These are phyloP conservation scores for Suillus subaureus DNA, from an alignment of 768 basidiomycete genomes.

Conservation along the genomic window DNA sequence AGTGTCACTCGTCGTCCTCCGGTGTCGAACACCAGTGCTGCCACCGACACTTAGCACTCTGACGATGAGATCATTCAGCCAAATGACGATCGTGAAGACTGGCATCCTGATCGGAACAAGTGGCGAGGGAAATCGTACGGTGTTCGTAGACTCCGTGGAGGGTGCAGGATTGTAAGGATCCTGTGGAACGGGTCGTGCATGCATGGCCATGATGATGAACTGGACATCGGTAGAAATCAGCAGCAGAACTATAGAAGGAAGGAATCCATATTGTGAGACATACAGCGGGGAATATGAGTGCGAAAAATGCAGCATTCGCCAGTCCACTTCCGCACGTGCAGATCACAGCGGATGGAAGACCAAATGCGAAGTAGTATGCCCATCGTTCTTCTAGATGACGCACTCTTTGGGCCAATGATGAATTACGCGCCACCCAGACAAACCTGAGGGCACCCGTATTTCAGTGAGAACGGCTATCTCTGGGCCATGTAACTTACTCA, in stretches of 20 bases:
- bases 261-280: slow-evolving; percentile 27
- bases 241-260: slow-evolving; percentile 4
- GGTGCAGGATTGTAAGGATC: slow-evolving; percentile 72
- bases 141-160: slow-evolving; percentile 36
- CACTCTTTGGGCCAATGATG: slow-evolving; percentile 68
- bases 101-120: slow-evolving; percentile 80
- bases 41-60: slow-evolving; percentile 60
- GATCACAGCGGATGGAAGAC: slow-evolving; percentile 72
- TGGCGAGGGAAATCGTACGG: slow-evolving; percentile 69
- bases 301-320: slow-evolving; percentile 82
- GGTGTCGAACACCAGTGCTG: slow-evolving; percentile 23
- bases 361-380: slow-evolving; percentile 88
- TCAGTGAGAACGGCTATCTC: slow-evolving; percentile 15
- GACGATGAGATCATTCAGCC: slow-evolving; percentile 73
- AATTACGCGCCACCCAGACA: slow-evolving; percentile 75
- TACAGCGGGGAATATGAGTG: slow-evolving; percentile 79
- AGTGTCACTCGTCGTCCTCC: slow-evolving; percentile 46
- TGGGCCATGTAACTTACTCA: slow-evolving; percentile 50
- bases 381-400: slow-evolving; percentile 84
- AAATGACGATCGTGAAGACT: slow-evolving; percentile 72
- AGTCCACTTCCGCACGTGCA: slow-evolving; percentile 76
- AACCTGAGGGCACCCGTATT: slow-evolving; percentile 49
- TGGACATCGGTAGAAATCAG: slow-evolving; percentile 31
- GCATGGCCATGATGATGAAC: slow-evolving; percentile 86
- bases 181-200: slow-evolving; percentile 69